Percentiles rank a stretch among this genome's conserved stretches.
Conservation (phyloP, 768 basidiomycete species). For the Mycena belliarum region DNA sequence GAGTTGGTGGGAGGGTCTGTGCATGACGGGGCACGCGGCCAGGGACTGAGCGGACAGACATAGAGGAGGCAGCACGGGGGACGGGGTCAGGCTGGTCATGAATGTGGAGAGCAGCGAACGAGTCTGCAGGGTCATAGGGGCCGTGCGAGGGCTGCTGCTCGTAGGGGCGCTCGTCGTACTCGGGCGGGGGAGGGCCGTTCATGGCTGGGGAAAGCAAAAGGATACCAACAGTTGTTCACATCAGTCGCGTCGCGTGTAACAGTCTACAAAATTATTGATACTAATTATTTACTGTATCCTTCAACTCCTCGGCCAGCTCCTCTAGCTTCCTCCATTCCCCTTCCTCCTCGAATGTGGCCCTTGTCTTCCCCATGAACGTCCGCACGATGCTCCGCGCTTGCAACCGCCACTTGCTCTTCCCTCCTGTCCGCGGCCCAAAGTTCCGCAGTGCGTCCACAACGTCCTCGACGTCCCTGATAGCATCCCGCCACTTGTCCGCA, state of each 20-base stretch:
- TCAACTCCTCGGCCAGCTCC: constrained; percentile 66
- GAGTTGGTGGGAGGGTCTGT: constrained; percentile 42
- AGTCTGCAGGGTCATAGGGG: constrained; percentile 15
- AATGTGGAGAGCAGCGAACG: constrained; percentile 57
- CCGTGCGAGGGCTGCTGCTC: background rate
- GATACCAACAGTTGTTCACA: no score
- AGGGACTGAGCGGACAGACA: constrained; percentile 43
- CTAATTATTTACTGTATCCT: no score
- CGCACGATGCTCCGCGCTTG: constrained; percentile 86
- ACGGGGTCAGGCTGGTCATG: constrained; percentile 50
- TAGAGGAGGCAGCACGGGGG: constrained; percentile 56
- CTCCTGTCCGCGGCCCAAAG: constrained; percentile 70
- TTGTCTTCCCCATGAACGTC: constrained; percentile 86
- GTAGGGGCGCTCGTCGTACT: constrained; percentile 1
- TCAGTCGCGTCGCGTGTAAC: no score
- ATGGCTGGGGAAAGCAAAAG: background rate
- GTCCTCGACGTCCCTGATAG: constrained; percentile 77
- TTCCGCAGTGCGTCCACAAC: constrained; percentile 81
- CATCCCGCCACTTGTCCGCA: constrained; percentile 69
- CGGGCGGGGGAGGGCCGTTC: background rate
- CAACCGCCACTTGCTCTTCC: constrained; percentile 71
- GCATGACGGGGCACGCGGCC: constrained; percentile 39
- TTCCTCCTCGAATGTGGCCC: constrained; percentile 83
- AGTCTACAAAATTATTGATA: no score
- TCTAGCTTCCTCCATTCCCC: constrained; percentile 75